These are phyloP conservation scores for Discostella stelligeroides DNA, from an alignment of 108 stramenopile genomes.

Conservation along the genomic window DNA sequence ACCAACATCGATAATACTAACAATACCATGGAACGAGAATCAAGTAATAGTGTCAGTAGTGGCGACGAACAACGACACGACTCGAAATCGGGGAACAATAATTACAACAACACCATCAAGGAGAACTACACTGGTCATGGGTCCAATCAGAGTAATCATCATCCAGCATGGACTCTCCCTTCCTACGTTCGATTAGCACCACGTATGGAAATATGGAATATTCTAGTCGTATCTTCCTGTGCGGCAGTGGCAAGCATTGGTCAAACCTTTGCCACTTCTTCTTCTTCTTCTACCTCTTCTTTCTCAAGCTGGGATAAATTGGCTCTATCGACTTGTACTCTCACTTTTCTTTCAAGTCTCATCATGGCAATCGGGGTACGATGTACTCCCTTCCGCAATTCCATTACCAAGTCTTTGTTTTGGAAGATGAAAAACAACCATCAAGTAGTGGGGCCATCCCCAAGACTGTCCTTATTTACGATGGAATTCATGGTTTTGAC, in stretches of 20 bases:
- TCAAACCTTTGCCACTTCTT: not conserved
- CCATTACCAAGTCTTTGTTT: conserved; percentile 1
- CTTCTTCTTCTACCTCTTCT: no score
- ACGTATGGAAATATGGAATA: conserved; percentile 25
- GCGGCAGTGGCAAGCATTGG: conserved; percentile 18
- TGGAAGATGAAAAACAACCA: not conserved
- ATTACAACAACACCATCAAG: not conserved
- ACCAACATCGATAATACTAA: not conserved
- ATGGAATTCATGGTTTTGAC: conserved; percentile 16
- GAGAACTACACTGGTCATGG: no score
- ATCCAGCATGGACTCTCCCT: conserved; percentile 17
- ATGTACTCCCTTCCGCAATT: conserved; percentile 13
- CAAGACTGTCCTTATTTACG: not conserved
- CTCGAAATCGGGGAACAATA: not conserved
- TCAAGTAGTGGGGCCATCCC: not conserved
- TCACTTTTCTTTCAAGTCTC: conserved; percentile 2
- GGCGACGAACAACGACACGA: no score
- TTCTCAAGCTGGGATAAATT: conserved; percentile 10
- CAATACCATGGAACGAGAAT: not conserved
- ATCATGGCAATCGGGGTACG: conserved; percentile 12
- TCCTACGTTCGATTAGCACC: conserved; percentile 9
- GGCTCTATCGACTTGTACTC: conserved; percentile 9
- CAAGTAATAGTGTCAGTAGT: no score
- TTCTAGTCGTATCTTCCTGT: conserved; percentile 16
- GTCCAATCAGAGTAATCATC: not conserved